Base-by-base conservation (phyloP, 805 yeast genomes). In the Yarrowia deformans region DNA sequence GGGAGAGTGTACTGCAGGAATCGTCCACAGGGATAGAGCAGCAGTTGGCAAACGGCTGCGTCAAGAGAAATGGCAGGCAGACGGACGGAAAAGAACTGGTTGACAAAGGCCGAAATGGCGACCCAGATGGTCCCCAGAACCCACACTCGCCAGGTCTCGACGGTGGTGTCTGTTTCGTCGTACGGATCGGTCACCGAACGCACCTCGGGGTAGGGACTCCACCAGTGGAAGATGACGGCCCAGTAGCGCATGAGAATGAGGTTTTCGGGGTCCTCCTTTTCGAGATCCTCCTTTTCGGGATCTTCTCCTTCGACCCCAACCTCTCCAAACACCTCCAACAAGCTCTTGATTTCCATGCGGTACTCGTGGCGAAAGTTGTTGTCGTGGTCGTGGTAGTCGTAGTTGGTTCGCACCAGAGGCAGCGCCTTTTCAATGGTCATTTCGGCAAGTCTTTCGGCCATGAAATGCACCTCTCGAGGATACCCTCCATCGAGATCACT, bases 11-110 rank as follows among this genome's bases (percentile, higher is more conserved):
- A 45, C 19, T 70, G 69, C n/a, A 84, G 75, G 1, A 81, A 70
- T 63, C 78, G 78, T 64, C 93, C 93, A 45, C 85, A 73, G 5
- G 91, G 90, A 75, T 82, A 87, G 1, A 89, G 69, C 35, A 73
- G 67, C 8, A 73, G 50, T 73, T 84, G 87, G 69, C 81, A 76
- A 32, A 84, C 84, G 1, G 84, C 72, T 29, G 85, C 73, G 4
- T 78, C 70, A n/a, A 85, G 76, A 16, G 78, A 66, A 70, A 86
- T 84, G 8, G 82, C 72, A 49, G 89, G 88, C 72, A 81, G 79
- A 77, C 89, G 81, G 68, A 85, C 87, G 7, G 82, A 77, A 75
- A 87, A 87, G 74, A 86, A 85, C 72, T 85, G 85, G 73, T 86
- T 86, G 71, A 86, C 80, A 70, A 84, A 84, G 45, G 87, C 75